A percentile compares a stretch with the other conserved stretches of the same genome.
Conservation (phyloP, 768 basidiomycete species). For the Mycena sanguinolenta region DNA sequence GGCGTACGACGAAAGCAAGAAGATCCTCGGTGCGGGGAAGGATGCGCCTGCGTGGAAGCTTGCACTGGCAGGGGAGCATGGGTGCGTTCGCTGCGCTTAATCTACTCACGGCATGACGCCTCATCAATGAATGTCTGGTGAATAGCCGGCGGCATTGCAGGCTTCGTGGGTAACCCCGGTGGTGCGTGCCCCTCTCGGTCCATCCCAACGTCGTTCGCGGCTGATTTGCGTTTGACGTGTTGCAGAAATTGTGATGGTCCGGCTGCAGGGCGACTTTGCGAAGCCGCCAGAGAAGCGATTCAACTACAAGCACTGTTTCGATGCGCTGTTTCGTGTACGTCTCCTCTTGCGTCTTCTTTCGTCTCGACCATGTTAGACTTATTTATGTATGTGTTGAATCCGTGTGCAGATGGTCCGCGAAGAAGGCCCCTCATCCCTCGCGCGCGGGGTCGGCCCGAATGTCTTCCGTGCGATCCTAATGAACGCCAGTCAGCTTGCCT, state of each 20-base stretch:
- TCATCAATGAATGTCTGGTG: not conserved
- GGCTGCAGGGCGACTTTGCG: conserved; percentile 91
- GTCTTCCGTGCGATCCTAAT: conserved; percentile 88
- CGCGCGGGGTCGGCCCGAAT: conserved; percentile 86
- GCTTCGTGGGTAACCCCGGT: conserved; percentile 90
- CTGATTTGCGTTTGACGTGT: not conserved
- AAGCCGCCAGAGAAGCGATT: conserved; percentile 90
- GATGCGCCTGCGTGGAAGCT: conserved; percentile 86
- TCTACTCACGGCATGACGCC: not conserved
- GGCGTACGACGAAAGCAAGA: conserved; percentile 94
- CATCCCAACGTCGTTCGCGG: not conserved
- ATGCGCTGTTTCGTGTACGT: conserved; percentile 87
- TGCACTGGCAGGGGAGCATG: conserved; percentile 86
- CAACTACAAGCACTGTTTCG: conserved; percentile 91
- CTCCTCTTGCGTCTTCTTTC: conserved; percentile 1
- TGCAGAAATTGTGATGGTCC: conserved; percentile 87
- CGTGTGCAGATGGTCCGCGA: conserved; percentile 82
- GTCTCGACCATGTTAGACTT: too few species aligned
- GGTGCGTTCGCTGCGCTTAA: conserved; percentile 64
- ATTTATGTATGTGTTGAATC: conserved; percentile 24
- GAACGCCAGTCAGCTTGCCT: conserved; percentile 94
- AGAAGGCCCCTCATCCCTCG: conserved; percentile 83
- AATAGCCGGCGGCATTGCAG: conserved; percentile 87
- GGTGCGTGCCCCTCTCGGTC: conserved; percentile 57
- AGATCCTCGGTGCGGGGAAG: conserved; percentile 77